phyloP scores from a whole-genome alignment of 305 asterid species.

The Euphrasia arctica region DNA sequence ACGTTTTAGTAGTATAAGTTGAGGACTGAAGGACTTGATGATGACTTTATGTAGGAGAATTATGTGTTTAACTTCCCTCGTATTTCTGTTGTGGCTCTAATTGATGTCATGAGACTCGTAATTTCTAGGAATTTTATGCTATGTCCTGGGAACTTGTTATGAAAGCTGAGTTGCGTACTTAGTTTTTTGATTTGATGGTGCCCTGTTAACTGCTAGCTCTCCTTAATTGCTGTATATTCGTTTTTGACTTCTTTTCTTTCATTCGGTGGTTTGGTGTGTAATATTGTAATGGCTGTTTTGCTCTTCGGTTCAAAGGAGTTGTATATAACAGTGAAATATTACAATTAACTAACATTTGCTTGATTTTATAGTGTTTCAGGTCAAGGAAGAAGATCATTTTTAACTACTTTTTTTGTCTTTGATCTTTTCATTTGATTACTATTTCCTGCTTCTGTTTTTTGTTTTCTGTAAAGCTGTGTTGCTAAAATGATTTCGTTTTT shows the following conservation, averaged over 20 bases:
- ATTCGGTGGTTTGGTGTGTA: constrained; percentile 18
- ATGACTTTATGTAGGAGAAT: constrained; percentile 53
- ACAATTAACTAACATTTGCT: constrained; percentile 26
- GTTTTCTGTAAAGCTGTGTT: constrained; percentile 18
- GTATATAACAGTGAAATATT: constrained; percentile 19
- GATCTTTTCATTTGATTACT: constrained; percentile 23
- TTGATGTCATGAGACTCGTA: constrained; percentile 37
- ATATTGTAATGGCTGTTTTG: constrained; percentile 16
- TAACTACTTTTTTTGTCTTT: constrained; percentile 15
- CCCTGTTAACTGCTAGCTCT: constrained; percentile 20
- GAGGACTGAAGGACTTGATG: constrained; percentile 30
- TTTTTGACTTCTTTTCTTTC: neutral
- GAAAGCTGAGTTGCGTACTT: constrained; percentile 22
- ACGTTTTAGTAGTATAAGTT: constrained; percentile 32
- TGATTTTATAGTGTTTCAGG: constrained; percentile 41
- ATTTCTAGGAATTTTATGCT: constrained; percentile 45
- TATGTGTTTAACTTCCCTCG: constrained; percentile 42
- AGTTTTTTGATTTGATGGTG: constrained; percentile 29
- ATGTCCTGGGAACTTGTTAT: constrained; percentile 38
- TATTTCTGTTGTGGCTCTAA: constrained; percentile 47
- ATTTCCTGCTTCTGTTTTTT: constrained; percentile 19
- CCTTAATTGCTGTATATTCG: constrained; percentile 12
- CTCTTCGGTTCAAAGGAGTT: constrained; percentile 23
- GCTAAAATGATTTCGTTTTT: constrained; percentile 39
- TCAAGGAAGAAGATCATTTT: constrained; percentile 27